Conservation (phyloP, 306 rosid species). For the Fagus crenata region DNA sequence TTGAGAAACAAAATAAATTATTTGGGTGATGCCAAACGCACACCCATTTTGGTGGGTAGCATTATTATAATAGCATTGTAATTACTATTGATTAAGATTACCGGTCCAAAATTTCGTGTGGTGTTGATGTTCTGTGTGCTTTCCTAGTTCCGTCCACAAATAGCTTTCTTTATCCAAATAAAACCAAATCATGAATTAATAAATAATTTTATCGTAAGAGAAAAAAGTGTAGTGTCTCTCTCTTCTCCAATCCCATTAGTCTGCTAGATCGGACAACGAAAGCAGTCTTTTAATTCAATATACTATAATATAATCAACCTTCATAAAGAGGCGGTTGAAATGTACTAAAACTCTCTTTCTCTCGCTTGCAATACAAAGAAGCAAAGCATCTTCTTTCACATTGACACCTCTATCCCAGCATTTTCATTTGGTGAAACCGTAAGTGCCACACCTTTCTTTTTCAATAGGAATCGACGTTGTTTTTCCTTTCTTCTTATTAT, state of each 20-base stretch:
- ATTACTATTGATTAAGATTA: neutral
- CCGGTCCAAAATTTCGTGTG: neutral
- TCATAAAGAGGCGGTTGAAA: neutral
- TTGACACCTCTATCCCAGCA: slow-evolving; percentile 20
- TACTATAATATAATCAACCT: neutral
- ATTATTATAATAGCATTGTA: neutral
- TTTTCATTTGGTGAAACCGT: slow-evolving; percentile 35
- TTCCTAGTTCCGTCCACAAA: neutral
- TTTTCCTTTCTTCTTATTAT: slow-evolving; percentile 18
- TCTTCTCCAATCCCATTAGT: slow-evolving; percentile 30
- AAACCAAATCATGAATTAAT: neutral
- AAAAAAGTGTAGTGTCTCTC: slow-evolving; percentile 1
- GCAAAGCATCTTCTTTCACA: slow-evolving; percentile 55
- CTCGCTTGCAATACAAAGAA: slow-evolving; percentile 26
- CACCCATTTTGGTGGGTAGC: neutral
- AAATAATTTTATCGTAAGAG: neutral
- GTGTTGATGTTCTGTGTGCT: neutral
- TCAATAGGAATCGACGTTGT: slow-evolving; percentile 18
- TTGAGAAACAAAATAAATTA: too few species aligned
- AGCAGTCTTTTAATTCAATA: neutral
- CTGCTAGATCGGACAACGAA: slow-evolving; percentile 22
- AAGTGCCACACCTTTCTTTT: slow-evolving; percentile 34
- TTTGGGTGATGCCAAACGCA: too few species aligned
- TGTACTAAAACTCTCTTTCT: slow-evolving; percentile 2
- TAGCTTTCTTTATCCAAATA: neutral